Conservation (phyloP, 345 rosid species). For the Populus davidiana region DNA sequence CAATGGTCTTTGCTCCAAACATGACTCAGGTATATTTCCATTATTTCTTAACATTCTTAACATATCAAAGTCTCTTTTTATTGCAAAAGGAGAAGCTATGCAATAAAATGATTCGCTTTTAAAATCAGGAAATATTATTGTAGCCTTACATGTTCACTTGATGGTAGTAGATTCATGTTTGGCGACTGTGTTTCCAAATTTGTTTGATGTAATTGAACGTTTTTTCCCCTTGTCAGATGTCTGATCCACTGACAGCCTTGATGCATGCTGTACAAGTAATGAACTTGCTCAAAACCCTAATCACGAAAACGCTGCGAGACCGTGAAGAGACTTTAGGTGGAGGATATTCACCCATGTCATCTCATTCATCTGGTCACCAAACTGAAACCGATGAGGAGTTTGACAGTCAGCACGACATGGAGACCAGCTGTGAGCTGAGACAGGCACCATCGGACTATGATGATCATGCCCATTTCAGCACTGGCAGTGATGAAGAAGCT, state of each 20-base stretch:
- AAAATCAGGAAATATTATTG: background rate
- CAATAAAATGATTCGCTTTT: background rate
- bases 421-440: conserved; percentile 66
- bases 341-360: conserved; percentile 67
- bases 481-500: conserved; percentile 37
- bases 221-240: conserved; percentile 47
- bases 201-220: background rate
- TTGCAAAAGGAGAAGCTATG: background rate
- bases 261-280: conserved; percentile 98
- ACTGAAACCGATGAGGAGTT: conserved; percentile 60
- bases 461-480: conserved; percentile 36
- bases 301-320: conserved; percentile 53
- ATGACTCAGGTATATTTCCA: conserved; percentile 77
- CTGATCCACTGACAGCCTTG: conserved; percentile 88
- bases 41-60: background rate
- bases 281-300: conserved; percentile 90
- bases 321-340: conserved; percentile 63
- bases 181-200: background rate
- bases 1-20: conserved; percentile 93
- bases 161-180: background rate
- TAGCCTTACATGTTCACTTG: background rate
- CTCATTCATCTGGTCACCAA: conserved; percentile 51
- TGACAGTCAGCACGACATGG: conserved; percentile 76
- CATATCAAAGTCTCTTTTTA: background rate
- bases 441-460: conserved; percentile 50